Evolutionary conservation across 2,329 filamentous ascomycete genomes (phyloP).

Genomic region (Phialocephala sp.): DNA sequence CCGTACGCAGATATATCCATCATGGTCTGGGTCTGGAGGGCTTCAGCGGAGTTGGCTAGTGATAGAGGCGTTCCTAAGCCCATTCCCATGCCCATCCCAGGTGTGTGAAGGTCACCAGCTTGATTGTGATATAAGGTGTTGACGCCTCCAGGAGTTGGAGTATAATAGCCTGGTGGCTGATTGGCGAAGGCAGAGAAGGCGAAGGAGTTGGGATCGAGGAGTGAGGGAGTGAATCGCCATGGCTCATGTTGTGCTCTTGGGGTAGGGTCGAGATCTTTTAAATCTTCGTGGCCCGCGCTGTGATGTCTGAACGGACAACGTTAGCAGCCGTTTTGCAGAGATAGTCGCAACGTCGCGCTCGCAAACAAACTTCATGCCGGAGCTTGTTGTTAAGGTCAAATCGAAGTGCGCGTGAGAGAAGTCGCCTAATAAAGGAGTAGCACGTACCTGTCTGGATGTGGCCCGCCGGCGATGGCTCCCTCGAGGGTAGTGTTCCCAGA

Average conservation of each 20-base stretch:
- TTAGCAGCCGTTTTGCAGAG: conserved; percentile 10
- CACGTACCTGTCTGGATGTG: conserved; percentile 38
- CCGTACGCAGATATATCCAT: conserved; percentile 71
- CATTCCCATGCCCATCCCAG: conserved; percentile 73
- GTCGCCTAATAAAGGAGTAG: neutral
- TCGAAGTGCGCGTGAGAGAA: neutral
- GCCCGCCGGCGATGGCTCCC: conserved; percentile 37
- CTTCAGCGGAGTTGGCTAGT: conserved; percentile 71
- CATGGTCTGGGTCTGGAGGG: conserved; percentile 63
- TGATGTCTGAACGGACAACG: conserved; percentile 34
- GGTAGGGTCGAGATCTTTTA: conserved; percentile 83
- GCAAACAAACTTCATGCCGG: neutral
- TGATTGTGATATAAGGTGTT: conserved; percentile 83
- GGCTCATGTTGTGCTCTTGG: conserved; percentile 79
- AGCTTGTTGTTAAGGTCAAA: neutral
- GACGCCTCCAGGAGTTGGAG: conserved; percentile 81
- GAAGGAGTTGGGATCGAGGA: conserved; percentile 85
- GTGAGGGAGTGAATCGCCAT: conserved; percentile 87
- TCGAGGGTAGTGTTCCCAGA: conserved; percentile 41
- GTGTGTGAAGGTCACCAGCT: conserved; percentile 86
- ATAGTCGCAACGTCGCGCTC: neutral
- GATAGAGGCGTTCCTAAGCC: conserved; percentile 72
- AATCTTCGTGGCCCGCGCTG: conserved; percentile 41
- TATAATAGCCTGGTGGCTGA: conserved; percentile 84
- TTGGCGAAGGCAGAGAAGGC: conserved; percentile 80